Evolutionary conservation across 2,329 filamentous ascomycete genomes (phyloP).

Genomic region (Apiospora koreana): DNA sequence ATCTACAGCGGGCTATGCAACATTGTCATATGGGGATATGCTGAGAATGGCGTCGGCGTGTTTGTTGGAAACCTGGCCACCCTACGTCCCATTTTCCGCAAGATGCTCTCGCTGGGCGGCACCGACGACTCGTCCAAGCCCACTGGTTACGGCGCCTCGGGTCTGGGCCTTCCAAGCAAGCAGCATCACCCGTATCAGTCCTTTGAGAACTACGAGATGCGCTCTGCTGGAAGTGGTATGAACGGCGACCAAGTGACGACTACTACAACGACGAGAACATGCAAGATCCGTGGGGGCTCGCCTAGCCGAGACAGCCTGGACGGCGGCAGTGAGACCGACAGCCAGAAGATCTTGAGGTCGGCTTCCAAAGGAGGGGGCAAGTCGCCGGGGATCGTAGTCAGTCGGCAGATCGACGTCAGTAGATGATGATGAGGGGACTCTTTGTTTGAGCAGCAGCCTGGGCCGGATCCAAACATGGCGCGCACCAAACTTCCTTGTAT

Average conservation of each 20-base stretch:
- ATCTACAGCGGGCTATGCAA: constrained; percentile 17
- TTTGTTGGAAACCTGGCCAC: constrained; percentile 21
- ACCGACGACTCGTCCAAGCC: constrained; percentile 10
- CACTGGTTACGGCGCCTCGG: constrained; percentile 1
- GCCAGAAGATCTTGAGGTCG: constrained; percentile 15
- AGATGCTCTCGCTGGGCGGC: constrained; percentile 16
- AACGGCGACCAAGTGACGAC: constrained; percentile 1
- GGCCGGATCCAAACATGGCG: background rate
- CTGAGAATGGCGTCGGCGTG: constrained; percentile 22
- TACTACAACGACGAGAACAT: constrained; percentile 11
- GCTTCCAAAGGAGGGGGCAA: background rate
- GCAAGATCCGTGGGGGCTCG: constrained; percentile 3
- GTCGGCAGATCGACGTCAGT: constrained; percentile 15
- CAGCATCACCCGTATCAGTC: constrained; percentile 17
- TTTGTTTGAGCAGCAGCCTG: background rate
- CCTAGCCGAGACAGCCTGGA: background rate
- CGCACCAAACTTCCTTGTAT: background rate
- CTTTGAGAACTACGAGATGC: constrained; percentile 15
- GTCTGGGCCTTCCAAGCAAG: constrained; percentile 17
- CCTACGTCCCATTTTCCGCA: constrained; percentile 21
- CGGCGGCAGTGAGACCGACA: constrained; percentile 16
- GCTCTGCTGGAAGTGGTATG: background rate
- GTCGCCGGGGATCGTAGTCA: constrained; percentile 15
- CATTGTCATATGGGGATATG: constrained; percentile 25
- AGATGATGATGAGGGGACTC: background rate